Base-by-base conservation (phyloP, 2,329 filamentous ascomycete genomes). In the Penicillium sp. region DNA sequence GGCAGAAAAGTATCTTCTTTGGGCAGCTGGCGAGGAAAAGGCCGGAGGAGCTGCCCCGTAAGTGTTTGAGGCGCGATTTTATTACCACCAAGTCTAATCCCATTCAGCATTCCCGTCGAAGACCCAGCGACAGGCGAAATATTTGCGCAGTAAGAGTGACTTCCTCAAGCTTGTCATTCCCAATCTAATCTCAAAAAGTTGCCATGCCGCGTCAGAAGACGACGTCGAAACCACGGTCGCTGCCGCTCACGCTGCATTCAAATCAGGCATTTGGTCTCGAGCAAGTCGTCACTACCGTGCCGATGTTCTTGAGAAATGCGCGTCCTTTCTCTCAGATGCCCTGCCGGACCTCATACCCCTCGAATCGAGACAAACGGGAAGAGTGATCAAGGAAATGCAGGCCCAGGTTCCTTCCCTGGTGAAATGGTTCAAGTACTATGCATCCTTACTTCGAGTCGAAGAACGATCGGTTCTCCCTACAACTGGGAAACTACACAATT, bases 381-480 rank as follows among this genome's bases (percentile, higher is more conserved):
- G 89, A 0, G 85, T 85, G 0, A 79, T 89, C 30, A 85, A 88
- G 28, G 89, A 91, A 72, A 90, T 92, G 87, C 81, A 82, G 52
- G 87, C 88, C 1, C 89, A 91, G 71, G 79, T 91, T 0, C 82
- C 87, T 0, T 84, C 86, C 46, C 67, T 78, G 2, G 73, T 76
- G 4, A 74, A 75, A 60, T 91, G 89, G 89, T 87, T 91, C 75
- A 86, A 84, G 61, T 91, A 91, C 77, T 92, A 89, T 69, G 87
- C 88, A 1, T 81, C 87, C 0, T 71, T 90, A 1, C 81, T 89
- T 35, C 84, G 89, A n/a, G 87, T 85, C 0, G 87, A 90, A 69
- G 87, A 90, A 74, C 83, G 87, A 2, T 76, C 85, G 1, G 85
- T 91, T 0, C 80, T 90, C 1, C 89, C 89, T 0, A 90, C 89